These are phyloP conservation scores for Termitomyces sp. DNA, from an alignment of 768 basidiomycete genomes.

Conservation along the genomic window DNA sequence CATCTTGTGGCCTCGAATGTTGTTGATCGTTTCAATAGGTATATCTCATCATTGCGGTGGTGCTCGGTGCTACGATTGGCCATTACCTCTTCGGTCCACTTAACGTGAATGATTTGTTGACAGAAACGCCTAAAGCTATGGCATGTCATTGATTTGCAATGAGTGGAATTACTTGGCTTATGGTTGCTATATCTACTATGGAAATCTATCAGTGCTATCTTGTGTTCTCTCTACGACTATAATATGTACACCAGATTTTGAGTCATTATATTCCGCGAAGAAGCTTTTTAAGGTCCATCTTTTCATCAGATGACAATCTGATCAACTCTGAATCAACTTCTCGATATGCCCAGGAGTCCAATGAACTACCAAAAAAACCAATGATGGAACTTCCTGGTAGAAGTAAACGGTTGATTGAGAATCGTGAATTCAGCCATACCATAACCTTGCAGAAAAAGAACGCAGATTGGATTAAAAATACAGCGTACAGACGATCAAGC, in stretches of 20 bases:
- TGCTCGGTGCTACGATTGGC: conserved; percentile 77
- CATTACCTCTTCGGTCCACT: conserved; percentile 74
- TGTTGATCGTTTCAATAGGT: conserved; percentile 41
- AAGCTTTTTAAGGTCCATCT: neutral
- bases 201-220: neutral
- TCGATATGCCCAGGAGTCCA: no score
- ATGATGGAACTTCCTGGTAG: no score
- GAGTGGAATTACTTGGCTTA: neutral
- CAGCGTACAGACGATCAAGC: conserved; percentile 22
- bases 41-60: conserved; percentile 79
- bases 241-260: neutral
- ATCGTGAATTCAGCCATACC: neutral
- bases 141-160: conserved; percentile 60
- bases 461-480: conserved; percentile 24
- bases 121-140: conserved; percentile 54
- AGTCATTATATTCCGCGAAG: neutral
- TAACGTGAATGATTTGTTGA: conserved; percentile 54
- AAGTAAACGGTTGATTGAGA: neutral
- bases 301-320: neutral
- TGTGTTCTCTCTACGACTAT: neutral
- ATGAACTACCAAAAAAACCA: no score
- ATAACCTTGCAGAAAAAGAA: neutral
- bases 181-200: neutral
- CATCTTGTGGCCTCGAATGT: conserved; percentile 6
- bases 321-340: no score